Conservation (phyloP, 1,139 yeast genomes). For the Magnusiomyces magnusii region DNA sequence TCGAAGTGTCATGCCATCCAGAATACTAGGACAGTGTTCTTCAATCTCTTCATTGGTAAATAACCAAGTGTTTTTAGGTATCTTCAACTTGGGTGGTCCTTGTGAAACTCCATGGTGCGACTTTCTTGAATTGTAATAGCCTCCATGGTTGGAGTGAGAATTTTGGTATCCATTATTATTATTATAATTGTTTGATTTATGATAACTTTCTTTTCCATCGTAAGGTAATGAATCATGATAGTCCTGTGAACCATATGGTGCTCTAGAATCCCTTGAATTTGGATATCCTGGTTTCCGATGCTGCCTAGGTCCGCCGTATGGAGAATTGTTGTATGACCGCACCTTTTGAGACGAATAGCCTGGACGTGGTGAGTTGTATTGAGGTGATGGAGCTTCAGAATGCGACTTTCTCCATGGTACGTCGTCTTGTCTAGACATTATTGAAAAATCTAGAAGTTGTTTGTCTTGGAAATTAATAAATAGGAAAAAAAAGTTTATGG, state of each 20-base stretch:
- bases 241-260: neutral
- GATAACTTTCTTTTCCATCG: neutral
- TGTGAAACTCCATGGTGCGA: neutral
- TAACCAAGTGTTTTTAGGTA: slow-evolving; percentile 15
- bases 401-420: neutral
- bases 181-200: neutral
- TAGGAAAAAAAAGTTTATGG: neutral
- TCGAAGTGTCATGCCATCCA: slow-evolving; percentile 33
- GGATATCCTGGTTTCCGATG: neutral
- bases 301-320: neutral
- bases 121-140: neutral
- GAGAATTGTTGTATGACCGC: neutral
- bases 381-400: neutral
- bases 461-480: neutral
- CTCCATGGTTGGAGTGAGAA: neutral
- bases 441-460: neutral
- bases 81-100: neutral
- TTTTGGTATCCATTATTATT: neutral
- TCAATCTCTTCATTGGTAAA: slow-evolving; percentile 13
- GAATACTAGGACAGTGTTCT: slow-evolving; percentile 34
- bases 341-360: neutral
- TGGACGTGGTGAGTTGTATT: neutral
- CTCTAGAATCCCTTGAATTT: neutral
- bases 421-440: neutral
- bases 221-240: neutral